These are phyloP conservation scores for Viscum album DNA, from an alignment of 177 flowering plant genomes.

Conservation along the genomic window DNA sequence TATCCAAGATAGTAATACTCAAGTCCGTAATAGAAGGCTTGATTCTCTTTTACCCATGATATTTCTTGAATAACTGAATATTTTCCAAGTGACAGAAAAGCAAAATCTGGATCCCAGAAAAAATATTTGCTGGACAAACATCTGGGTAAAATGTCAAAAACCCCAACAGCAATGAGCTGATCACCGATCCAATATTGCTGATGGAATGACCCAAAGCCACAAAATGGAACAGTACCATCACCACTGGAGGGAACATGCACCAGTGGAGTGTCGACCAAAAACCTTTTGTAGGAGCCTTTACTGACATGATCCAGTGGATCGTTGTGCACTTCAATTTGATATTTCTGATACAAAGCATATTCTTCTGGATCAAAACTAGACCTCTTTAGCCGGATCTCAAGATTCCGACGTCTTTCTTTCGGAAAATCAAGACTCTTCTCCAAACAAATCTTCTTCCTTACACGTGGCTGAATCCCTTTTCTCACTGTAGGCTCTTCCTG, in stretches of 20 bases:
- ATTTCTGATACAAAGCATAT: slow-evolving; percentile 60
- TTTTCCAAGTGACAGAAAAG: slow-evolving; percentile 76
- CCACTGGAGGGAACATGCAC: slow-evolving; percentile 52
- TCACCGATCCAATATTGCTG: slow-evolving; percentile 89
- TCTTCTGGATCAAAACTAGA: slow-evolving; percentile 88
- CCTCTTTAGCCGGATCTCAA: slow-evolving; percentile 64
- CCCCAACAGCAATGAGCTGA: slow-evolving; percentile 83
- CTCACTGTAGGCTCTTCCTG: slow-evolving; percentile 16
- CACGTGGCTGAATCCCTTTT: slow-evolving; percentile 16
- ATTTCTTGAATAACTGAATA: slow-evolving; percentile 85
- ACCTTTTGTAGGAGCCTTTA: slow-evolving; percentile 58
- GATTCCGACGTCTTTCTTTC: slow-evolving; percentile 28
- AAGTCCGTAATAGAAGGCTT: slow-evolving; percentile 55
- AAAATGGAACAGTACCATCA: slow-evolving; percentile 55
- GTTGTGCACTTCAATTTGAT: slow-evolving; percentile 76
- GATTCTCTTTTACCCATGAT: slow-evolving; percentile 63
- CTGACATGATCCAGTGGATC: slow-evolving; percentile 51
- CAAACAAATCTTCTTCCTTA: slow-evolving; percentile 19
- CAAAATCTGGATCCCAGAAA: slow-evolving; percentile 93
- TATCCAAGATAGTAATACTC: slow-evolving; percentile 92
- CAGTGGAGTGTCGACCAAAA: slow-evolving; percentile 76
- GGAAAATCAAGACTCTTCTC: slow-evolving; percentile 19
- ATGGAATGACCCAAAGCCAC: slow-evolving; percentile 97
- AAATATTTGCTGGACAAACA: slow-evolving; percentile 91
- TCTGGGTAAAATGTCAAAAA: slow-evolving; percentile 81